These are phyloP conservation scores for Pseudocercospora fijiensis DNA, from an alignment of 2,329 filamentous ascomycete genomes.

Conservation along the genomic window DNA sequence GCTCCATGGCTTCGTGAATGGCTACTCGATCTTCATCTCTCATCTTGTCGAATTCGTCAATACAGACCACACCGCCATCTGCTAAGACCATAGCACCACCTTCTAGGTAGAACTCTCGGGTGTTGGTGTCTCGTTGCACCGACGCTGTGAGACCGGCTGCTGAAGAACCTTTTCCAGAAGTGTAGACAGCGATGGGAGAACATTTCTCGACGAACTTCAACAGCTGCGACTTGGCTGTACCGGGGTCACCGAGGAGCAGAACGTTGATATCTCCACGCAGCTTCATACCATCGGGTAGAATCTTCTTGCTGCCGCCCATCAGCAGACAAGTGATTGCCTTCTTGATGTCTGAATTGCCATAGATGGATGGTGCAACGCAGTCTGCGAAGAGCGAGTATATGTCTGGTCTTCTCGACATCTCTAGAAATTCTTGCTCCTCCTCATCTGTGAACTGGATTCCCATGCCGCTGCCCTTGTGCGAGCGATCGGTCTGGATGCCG, in stretches of 20 bases:
- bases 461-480: slow-evolving; percentile 72
- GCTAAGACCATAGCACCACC: slow-evolving; percentile 98
- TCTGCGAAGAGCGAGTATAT: slow-evolving; percentile 88
- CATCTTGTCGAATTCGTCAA: slow-evolving; percentile 99
- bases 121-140: slow-evolving; percentile 87
- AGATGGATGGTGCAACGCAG: slow-evolving; percentile 96
- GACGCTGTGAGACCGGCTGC: slow-evolving; percentile 96
- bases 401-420: slow-evolving; percentile 85
- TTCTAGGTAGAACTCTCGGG: slow-evolving; percentile 95
- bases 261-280: slow-evolving; percentile 98
- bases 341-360: slow-evolving; percentile 93
- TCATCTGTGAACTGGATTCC: slow-evolving; percentile 84
- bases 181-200: slow-evolving; percentile 96
- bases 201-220: slow-evolving; percentile 97
- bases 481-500: slow-evolving; percentile 85
- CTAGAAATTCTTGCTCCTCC: slow-evolving; percentile 93
- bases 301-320: slow-evolving; percentile 95
- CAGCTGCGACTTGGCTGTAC: slow-evolving; percentile 96
- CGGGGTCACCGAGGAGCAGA: slow-evolving; percentile 90
- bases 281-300: slow-evolving; percentile 95
- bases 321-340: slow-evolving; percentile 93
- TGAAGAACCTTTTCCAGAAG: slow-evolving; percentile 95
- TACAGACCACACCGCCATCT: slow-evolving; percentile 94
- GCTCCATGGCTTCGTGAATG: slow-evolving; percentile 99
- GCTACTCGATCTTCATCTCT: slow-evolving; percentile 95